Base-by-base conservation (phyloP, 441 rosid species). In the Populus hybrid region DNA sequence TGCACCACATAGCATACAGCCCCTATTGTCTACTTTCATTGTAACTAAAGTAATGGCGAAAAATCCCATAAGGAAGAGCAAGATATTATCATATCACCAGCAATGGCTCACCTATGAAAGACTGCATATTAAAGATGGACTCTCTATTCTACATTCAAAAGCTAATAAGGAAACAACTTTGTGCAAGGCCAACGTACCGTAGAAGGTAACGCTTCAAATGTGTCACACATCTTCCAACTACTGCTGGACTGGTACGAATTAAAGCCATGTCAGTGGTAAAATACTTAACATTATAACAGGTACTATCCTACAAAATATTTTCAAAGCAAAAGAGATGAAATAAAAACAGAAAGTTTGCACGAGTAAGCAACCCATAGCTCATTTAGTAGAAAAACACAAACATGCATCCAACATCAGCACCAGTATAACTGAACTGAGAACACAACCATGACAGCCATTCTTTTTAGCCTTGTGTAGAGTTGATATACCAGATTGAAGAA, bases 151-250 rank as follows among this genome's bases (percentile, higher is more conserved):
- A 61, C 35, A 61, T 73, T 73, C 65, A 66, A 50, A 24, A 82
- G 69, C 67, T 65, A 59, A 65, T 12, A 30, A 75, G 32, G 32
- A 73, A 73, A 86, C 68, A 79, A 40, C 75, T 79, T 28, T 50
- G 74, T 73, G 75, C 66, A 76, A 81, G 78, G 76, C 77, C 72
- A 77, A 36, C 87, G 72, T 88, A 93, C 99, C 97, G 84, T 82
- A 97, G 82, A 79, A 97, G 92, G 84, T 91, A 88, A 18, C 98
- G 92, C 88, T 97, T 97, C 85, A 97, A 84, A 83, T 93, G 90
- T 73, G 93, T 89, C 86, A 97, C 98, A 77, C 99, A 94, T 83
- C 97, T 91, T 77, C 92, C 94, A 80, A 97, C 98, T 72, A 94
- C 98, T 67, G 97, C 98, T 59, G 99, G 99, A 83, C 99, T 97